Conservation (phyloP, 1,284 basidiomycete species). For the Clitocybe nebularis region DNA sequence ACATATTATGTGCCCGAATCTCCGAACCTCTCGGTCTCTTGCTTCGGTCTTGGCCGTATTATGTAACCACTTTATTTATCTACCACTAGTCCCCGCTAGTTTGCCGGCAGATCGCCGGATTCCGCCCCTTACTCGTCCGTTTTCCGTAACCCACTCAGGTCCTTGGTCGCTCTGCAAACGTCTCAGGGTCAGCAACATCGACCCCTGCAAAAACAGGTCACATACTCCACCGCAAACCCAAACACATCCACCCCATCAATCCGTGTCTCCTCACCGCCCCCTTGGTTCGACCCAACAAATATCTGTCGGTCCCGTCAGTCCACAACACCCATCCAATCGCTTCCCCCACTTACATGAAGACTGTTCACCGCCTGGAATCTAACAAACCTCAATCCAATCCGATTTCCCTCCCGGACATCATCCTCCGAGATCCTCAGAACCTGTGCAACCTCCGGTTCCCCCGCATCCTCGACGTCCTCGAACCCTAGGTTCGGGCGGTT, state of each 20-base stretch:
- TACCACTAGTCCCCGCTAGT: constrained; percentile 19
- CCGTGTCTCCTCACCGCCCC: constrained; percentile 68
- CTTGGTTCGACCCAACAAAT: constrained; percentile 75
- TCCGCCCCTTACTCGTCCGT: not conserved
- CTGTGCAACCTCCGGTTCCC: constrained; percentile 51
- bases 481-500: constrained; percentile 70
- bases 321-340: no score
- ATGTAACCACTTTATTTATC: not conserved
- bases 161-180: not conserved
- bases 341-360: constrained; percentile 64
- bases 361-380: constrained; percentile 77
- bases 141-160: not conserved
- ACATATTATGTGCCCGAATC: constrained; percentile 27
- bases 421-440: constrained; percentile 48
- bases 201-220: not conserved
- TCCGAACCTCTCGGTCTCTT: constrained; percentile 21
- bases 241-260: constrained; percentile 77
- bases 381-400: constrained; percentile 66
- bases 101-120: constrained; percentile 17
- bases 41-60: not conserved
- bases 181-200: not conserved
- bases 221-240: constrained; percentile 48
- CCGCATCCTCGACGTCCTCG: constrained; percentile 53
- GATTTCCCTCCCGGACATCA: constrained; percentile 53
- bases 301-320: no score